phyloP scores from a whole-genome alignment of 441 rosid species.

The Capsella rubella region DNA sequence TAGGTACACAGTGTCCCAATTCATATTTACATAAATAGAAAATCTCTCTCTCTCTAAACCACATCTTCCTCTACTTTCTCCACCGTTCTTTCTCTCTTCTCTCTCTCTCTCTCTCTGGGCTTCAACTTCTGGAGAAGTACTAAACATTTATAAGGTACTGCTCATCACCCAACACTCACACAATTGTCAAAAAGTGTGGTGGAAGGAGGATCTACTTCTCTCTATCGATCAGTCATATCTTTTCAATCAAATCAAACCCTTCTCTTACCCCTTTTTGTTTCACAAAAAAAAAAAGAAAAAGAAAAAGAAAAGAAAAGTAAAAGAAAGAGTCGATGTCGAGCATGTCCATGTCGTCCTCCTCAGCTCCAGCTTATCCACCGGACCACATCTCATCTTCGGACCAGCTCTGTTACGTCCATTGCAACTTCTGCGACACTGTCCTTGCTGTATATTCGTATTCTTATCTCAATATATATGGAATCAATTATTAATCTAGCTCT shows the following conservation, averaged over 20 bases:
- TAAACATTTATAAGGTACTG: constrained; percentile 27
- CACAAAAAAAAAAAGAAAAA: not conserved
- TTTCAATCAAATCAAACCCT: constrained; percentile 43
- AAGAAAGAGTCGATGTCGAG: constrained; percentile 38
- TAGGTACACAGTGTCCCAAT: constrained; percentile 39
- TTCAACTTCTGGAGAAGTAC: constrained; percentile 42
- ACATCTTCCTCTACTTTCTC: constrained; percentile 41
- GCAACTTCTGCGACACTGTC: constrained; percentile 91
- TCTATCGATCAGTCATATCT: constrained; percentile 39
- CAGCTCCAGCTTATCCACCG: constrained; percentile 68
- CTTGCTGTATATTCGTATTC: constrained; percentile 66
- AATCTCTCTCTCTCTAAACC: constrained; percentile 14
- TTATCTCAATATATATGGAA: not conserved
- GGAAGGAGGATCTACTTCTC: constrained; percentile 38
- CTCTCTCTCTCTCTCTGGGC: constrained; percentile 16
- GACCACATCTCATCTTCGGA: constrained; percentile 92
- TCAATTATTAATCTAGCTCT: not conserved
- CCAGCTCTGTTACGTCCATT: constrained; percentile 94
- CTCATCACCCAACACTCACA: constrained; percentile 33
- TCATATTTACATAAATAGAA: constrained; percentile 35
- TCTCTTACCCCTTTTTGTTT: constrained; percentile 9
- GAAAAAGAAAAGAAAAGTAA: not conserved
- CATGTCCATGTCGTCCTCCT: constrained; percentile 66
- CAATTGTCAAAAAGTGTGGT: constrained; percentile 44
- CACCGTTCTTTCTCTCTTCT: constrained; percentile 40